Evolutionary conservation across 2,329 filamentous ascomycete species (phyloP).

Genomic region (Xylaria sp.): DNA sequence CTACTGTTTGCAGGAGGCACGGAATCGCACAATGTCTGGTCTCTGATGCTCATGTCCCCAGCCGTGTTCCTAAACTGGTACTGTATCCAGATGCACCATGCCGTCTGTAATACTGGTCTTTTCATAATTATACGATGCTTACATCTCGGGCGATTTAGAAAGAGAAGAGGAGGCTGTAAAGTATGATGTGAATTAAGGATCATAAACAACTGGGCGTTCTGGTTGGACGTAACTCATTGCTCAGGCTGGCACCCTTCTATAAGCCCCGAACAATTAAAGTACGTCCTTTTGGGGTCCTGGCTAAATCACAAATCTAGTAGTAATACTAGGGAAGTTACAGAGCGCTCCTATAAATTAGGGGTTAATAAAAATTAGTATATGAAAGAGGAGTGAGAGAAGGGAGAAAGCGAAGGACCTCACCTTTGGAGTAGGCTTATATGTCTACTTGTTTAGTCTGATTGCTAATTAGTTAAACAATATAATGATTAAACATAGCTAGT

Average conservation of each 20-base stretch:
- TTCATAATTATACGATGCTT: not conserved
- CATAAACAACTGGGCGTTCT: not conserved
- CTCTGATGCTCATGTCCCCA: not conserved
- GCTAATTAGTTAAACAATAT: not conserved
- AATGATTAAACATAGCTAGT: not conserved
- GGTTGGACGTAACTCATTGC: not conserved
- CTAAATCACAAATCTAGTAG: not conserved
- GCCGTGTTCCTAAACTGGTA: not conserved
- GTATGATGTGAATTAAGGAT: not conserved
- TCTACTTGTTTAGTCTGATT: not conserved
- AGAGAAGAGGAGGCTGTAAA: not conserved
- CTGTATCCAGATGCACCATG: not conserved
- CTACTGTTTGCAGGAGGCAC: conserved; percentile 1
- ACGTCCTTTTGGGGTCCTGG: not conserved
- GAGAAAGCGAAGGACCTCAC: not conserved
- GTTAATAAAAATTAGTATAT: not conserved
- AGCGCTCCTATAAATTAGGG: not conserved
- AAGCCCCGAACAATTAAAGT: not conserved
- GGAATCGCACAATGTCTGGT: not conserved
- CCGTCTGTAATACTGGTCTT: not conserved
- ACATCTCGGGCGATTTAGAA: not conserved
- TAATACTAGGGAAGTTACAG: not conserved
- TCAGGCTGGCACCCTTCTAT: not conserved
- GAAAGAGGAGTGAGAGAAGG: not conserved
- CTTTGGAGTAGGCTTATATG: not conserved